These are phyloP conservation scores for Sclerotinia sclerotiorum DNA, from an alignment of 2,329 filamentous ascomycete species.

Conservation along the genomic window DNA sequence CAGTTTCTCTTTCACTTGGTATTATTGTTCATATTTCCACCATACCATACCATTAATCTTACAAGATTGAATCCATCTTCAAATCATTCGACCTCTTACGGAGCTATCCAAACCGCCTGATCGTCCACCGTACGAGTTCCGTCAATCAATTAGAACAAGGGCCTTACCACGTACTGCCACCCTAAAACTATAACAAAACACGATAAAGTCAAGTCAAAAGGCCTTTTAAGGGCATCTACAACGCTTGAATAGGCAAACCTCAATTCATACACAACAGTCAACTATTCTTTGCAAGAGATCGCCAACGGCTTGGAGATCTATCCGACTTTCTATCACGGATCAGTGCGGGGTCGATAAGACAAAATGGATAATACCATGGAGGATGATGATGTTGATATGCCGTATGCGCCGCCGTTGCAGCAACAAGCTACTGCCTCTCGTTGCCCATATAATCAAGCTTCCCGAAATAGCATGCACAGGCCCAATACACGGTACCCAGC, in stretches of 20 bases:
- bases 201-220: background rate
- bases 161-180: background rate
- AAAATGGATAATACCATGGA: constrained; percentile 13
- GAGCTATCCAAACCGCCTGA: background rate
- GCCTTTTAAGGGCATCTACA: background rate
- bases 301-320: background rate
- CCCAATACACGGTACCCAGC: background rate
- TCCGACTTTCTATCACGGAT: constrained; percentile 3
- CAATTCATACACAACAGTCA: background rate
- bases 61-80: background rate
- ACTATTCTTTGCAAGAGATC: background rate
- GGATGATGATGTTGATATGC: constrained; percentile 11
- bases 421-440: constrained; percentile 3
- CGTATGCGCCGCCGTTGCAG: background rate
- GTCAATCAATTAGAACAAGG: background rate
- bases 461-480: background rate
- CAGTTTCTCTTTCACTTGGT: background rate
- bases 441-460: constrained; percentile 8
- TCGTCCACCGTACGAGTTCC: background rate
- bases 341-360: constrained; percentile 24
- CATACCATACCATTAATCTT: background rate
- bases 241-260: background rate
- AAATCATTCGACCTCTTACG: background rate
- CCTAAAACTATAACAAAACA: background rate
- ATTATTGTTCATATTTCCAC: background rate